Base-by-base conservation (phyloP, 805 yeast species). In the Myxozyma udenii region DNA sequence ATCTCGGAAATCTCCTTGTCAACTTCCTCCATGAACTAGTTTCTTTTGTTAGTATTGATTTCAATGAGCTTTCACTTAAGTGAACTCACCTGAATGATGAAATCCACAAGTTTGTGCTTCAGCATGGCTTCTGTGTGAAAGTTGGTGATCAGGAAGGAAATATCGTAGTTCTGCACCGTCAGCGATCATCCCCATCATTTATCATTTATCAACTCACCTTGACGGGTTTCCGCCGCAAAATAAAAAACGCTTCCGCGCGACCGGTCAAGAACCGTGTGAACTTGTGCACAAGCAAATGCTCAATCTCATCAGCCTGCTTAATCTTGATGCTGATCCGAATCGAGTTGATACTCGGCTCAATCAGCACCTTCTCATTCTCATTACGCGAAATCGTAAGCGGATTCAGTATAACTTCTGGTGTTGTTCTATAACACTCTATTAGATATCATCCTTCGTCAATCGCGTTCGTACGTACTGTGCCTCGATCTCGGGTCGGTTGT, bases 1-100 rank as follows among this genome's bases (percentile, higher is more conserved):
- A 93, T 93, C 69, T 93, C 98, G 70, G 96, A 87, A 66, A 93
- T 93, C 71, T 93, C 98, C 74, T 89, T 91, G 70, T 93, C 98
- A 18, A 93, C 98, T 66, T 90, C 98, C 70, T 93, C 98, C 98
- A 93, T 90, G 69, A 93, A 93, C 73, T 61, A 35, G 4, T 6
- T 2, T 21, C 19, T 7, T 28, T 36, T 23, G 38, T 22, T 24
- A 48, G 19, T 14, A 7, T 22, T 18, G 6, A 7, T 3, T 21
- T 16, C 7, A 16, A 39, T 30, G 5, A 3, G 28, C 23, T 12
- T 25, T 11, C 14, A 38, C 14, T 14, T 16, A 35, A 21, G 14
- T 11, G 6, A 23, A 24, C 51, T 3, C 25, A 61, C 65, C 55
- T 93, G 98, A 62, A 93, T 88, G 62, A 93, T 90, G 69, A 93